Percentiles rank a stretch among this genome's conserved stretches.
These are phyloP conservation scores for Castanea sativa DNA, from an alignment of 306 rosid genomes.

Conservation along the genomic window DNA sequence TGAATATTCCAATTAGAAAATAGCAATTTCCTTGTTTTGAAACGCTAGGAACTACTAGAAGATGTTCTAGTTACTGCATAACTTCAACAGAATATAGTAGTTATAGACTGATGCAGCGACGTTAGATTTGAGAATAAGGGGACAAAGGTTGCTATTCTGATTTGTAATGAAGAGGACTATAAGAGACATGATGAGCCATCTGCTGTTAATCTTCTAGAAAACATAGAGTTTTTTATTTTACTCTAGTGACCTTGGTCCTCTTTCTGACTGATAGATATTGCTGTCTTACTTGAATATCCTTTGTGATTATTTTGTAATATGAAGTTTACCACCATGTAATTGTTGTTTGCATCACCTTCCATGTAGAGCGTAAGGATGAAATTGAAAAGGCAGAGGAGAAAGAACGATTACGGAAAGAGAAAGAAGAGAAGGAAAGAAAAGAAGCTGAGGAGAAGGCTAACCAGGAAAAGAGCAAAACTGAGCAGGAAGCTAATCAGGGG, in stretches of 20 bases:
- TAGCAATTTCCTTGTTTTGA: not conserved
- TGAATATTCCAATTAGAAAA: not conserved
- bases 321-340: constrained; percentile 1
- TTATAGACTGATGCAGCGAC: not conserved
- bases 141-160: not conserved
- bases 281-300: not conserved
- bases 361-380: constrained; percentile 86
- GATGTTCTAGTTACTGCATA: not conserved
- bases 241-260: not conserved
- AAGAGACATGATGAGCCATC: constrained; percentile 13
- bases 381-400: constrained; percentile 93
- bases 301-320: not conserved
- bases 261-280: not conserved
- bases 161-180: not conserved
- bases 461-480: constrained; percentile 28
- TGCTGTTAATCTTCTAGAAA: not conserved
- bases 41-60: not conserved
- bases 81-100: not conserved
- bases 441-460: constrained; percentile 59
- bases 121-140: not conserved
- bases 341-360: constrained; percentile 14
- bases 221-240: not conserved
- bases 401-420: constrained; percentile 69
- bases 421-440: constrained; percentile 56
- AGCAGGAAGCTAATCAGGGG: constrained; percentile 32